Percentiles rank a stretch among this genome's conserved stretches.
Conservation (phyloP, 2,329 filamentous ascomycete genomes). For the Arthrobotrys entomopaga region DNA sequence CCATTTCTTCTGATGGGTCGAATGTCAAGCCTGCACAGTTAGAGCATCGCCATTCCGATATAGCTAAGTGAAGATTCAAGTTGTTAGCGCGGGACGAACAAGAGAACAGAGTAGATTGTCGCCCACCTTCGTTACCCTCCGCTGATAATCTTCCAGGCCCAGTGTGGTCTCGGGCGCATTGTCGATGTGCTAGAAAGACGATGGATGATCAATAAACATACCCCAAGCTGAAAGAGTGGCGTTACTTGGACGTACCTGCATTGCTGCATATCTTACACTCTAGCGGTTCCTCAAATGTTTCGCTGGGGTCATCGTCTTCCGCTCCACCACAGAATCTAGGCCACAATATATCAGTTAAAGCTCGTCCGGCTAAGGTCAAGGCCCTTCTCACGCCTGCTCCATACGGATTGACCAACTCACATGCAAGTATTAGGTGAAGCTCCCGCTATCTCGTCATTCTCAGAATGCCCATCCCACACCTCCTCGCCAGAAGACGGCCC, state of each 20-base stretch:
- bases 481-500: slow-evolving; percentile 36
- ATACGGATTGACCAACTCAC: slow-evolving; percentile 26
- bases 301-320: slow-evolving; percentile 82
- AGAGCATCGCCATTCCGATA: slow-evolving; percentile 72
- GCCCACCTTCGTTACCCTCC: slow-evolving; percentile 59
- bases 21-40: slow-evolving; percentile 61
- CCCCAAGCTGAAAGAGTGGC: not conserved
- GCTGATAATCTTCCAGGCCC: slow-evolving; percentile 67
- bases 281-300: slow-evolving; percentile 82
- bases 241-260: slow-evolving; percentile 63
- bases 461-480: slow-evolving; percentile 46
- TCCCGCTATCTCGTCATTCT: slow-evolving; percentile 31
- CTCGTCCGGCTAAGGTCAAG: not conserved
- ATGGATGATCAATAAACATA: not conserved
- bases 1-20: slow-evolving; percentile 34
- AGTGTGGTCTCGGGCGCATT: slow-evolving; percentile 81
- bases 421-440: slow-evolving; percentile 28
- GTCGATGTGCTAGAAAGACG: slow-evolving; percentile 78
- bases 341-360: slow-evolving; percentile 8
- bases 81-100: slow-evolving; percentile 33
- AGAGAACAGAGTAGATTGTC: not conserved
- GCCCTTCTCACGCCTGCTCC: not conserved
- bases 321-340: slow-evolving; percentile 81
- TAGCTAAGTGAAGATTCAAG: slow-evolving; percentile 63
- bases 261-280: slow-evolving; percentile 81